phyloP scores from a whole-genome alignment of 306 rosid genomes.

The Cucumis hystrix region DNA sequence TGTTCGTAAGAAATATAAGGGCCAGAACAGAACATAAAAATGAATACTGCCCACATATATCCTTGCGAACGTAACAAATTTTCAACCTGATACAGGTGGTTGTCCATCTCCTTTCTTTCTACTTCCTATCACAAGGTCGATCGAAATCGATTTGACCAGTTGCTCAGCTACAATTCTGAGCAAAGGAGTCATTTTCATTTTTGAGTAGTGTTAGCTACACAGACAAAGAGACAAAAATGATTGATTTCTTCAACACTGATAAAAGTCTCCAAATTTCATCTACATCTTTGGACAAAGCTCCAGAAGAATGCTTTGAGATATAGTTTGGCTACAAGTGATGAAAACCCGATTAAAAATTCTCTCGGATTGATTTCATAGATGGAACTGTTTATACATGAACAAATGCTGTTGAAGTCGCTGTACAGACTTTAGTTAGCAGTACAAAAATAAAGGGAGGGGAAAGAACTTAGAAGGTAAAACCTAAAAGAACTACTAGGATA shows the following conservation, averaged over 20 bases:
- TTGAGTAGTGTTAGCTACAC: no score
- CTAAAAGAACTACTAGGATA: neutral
- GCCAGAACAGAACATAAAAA: neutral
- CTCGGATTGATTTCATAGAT: constrained; percentile 3
- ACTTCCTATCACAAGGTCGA: no score
- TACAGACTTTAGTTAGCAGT: constrained; percentile 5
- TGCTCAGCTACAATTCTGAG: no score
- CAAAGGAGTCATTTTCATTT: no score
- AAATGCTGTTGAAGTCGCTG: constrained; percentile 7
- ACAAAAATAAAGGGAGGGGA: neutral
- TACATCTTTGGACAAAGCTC: neutral
- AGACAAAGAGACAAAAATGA: neutral
- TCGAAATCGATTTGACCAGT: no score
- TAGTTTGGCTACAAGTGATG: neutral
- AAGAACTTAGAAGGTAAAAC: neutral
- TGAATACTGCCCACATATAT: neutral
- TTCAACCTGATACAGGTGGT: neutral
- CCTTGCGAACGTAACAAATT: neutral
- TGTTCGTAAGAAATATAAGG: neutral
- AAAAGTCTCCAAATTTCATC: neutral
- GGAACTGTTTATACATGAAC: constrained; percentile 5
- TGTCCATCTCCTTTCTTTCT: neutral
- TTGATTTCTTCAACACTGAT: neutral
- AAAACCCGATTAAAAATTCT: neutral
- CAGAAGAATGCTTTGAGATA: neutral